Evolutionary conservation across 140 eudicot species (phyloP).

Genomic region (Anethum foeniculum): DNA sequence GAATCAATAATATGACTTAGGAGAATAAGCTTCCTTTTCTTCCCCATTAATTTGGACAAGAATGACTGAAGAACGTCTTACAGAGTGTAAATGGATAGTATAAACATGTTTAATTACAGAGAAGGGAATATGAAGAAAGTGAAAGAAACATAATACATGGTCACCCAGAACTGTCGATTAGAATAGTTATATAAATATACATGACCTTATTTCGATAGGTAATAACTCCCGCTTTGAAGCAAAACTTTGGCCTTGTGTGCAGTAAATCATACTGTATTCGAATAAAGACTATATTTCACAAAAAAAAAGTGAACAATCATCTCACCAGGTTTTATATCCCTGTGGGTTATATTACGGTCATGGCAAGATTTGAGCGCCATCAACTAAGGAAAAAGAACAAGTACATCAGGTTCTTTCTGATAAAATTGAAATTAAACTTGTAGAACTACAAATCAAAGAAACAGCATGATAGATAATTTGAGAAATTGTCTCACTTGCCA

Average conservation of each 20-base stretch:
- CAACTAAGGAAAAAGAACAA: conserved; percentile 37
- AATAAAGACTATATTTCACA: not conserved
- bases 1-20: not conserved
- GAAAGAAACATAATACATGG: not conserved
- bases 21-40: not conserved
- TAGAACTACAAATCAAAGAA: conserved; percentile 5
- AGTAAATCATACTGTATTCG: not conserved
- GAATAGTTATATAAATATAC: not conserved
- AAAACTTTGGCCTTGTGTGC: not conserved
- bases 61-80: not conserved
- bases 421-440: not conserved
- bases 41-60: not conserved
- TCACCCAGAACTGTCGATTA: not conserved
- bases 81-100: not conserved
- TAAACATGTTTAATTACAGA: not conserved
- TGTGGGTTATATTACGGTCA: conserved; percentile 87
- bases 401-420: not conserved
- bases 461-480: not conserved
- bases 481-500: not conserved
- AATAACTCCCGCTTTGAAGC: not conserved
- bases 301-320: not conserved
- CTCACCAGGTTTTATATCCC: conserved; percentile 99
- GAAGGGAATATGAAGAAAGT: not conserved
- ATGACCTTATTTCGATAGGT: not conserved
- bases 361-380: conserved; percentile 89